Conservation (phyloP, 331 rosid genomes). For the Dryas integrifolia region DNA sequence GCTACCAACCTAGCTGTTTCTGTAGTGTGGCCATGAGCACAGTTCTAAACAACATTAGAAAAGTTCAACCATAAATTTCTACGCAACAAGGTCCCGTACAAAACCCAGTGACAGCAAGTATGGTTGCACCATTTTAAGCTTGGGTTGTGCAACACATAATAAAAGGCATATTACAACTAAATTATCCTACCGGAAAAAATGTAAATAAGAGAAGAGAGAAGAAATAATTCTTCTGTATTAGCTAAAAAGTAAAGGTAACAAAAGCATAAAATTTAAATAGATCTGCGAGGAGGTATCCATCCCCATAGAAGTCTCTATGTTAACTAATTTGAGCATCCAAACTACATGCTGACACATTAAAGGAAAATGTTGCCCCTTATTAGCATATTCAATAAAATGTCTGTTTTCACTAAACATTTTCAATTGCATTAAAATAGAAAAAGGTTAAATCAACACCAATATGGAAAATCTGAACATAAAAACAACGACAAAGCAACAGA, state of each 20-base stretch:
- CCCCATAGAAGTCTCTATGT: background rate
- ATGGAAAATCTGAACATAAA: background rate
- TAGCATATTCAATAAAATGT: background rate
- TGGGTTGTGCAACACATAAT: slow-evolving; percentile 7
- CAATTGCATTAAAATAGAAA: background rate
- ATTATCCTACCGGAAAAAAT: background rate
- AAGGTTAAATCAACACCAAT: background rate
- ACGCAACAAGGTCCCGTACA: background rate
- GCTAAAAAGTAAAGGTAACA: background rate
- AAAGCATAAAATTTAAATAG: background rate
- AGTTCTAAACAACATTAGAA: slow-evolving; percentile 1
- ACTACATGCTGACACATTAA: background rate
- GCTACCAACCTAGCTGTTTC: slow-evolving; percentile 1
- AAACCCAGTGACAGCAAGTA: background rate
- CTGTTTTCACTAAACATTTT: background rate
- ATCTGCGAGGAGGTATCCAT: background rate
- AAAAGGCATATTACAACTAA: background rate
- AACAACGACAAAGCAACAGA: background rate
- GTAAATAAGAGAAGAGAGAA: background rate
- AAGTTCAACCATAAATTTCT: background rate
- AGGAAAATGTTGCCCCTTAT: background rate
- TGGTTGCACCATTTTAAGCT: slow-evolving; percentile 5
- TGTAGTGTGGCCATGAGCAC: background rate
- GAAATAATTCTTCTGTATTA: background rate
- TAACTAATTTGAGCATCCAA: background rate